Base-by-base conservation (phyloP, 768 basidiomycete species). In the Naganishia kalamii region DNA sequence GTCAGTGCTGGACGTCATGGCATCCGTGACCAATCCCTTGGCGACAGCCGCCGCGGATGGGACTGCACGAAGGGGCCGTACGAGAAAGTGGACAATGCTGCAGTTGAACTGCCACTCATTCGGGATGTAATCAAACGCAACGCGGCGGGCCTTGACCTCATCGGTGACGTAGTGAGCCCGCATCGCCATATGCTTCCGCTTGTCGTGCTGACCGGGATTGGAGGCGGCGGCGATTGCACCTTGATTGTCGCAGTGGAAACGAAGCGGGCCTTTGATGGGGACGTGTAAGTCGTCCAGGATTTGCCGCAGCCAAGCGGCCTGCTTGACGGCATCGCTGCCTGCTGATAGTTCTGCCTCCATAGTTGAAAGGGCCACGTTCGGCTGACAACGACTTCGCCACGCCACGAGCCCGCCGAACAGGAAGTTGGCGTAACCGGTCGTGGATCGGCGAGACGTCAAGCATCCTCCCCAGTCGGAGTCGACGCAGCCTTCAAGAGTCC, bases 101-200 rank as follows among this genome's bases (percentile, higher is more conserved):
- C n/a, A n/a, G n/a, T n/a, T n/a, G n/a, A n/a, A n/a, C n/a, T n/a
- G n/a, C n/a, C n/a, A n/a, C n/a, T n/a, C n/a, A n/a, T n/a, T n/a
- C n/a, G n/a, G n/a, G n/a, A n/a, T n/a, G n/a, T n/a, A n/a, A n/a
- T n/a, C n/a, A n/a, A n/a, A n/a, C n/a, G n/a, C n/a, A n/a, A n/a
- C n/a, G n/a, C n/a, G n/a, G n/a, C n/a, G n/a, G n/a, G n/a, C n/a
- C n/a, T n/a, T n/a, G n/a, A n/a, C n/a, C n/a, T n/a, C n/a, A n/a
- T n/a, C n/a, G n/a, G n/a, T n/a, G n/a, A n/a, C n/a, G n/a, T n/a
- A n/a, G n/a, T n/a, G n/a, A n/a, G n/a, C n/a, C n/a, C n/a, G n/a
- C n/a, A n/a, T n/a, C n/a, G n/a, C n/a, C n/a, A 83, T 79, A 68
- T 82, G 82, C 66, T 81, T 82, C 8, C 76, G 72, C 13, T 78